These are phyloP conservation scores for Kazachstania psychrophila DNA, from an alignment of 805 yeast genomes.

Conservation along the genomic window DNA sequence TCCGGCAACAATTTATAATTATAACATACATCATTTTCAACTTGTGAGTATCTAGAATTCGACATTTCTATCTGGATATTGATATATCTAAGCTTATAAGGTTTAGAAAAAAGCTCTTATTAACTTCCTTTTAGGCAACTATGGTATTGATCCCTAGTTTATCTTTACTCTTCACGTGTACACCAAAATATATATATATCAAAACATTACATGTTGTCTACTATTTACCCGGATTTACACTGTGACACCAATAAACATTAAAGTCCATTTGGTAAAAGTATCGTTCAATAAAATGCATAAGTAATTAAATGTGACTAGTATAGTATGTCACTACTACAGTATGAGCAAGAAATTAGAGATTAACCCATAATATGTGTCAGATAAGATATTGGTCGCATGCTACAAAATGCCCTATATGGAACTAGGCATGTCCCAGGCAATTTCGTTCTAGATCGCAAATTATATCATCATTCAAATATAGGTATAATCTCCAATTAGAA, in stretches of 20 bases:
- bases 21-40: conserved; percentile 19
- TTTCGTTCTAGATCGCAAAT: conserved; percentile 44
- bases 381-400: conserved; percentile 30
- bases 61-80: conserved; percentile 22
- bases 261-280: too few relatives aligned
- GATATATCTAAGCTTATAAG: background rate
- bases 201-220: too few relatives aligned
- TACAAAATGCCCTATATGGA: conserved; percentile 31
- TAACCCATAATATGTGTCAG: conserved; percentile 20
- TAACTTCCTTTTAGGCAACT: too few relatives aligned
- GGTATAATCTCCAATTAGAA: too few relatives aligned
- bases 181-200: background rate
- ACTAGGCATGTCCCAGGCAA: conserved; percentile 42
- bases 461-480: conserved; percentile 38
- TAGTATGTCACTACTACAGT: too few relatives aligned
- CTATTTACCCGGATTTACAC: too few relatives aligned
- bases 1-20: background rate
- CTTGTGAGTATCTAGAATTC: conserved; percentile 25
- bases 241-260: too few relatives aligned
- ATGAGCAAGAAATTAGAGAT: too few relatives aligned
- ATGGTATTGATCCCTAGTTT: too few relatives aligned
- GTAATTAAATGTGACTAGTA: too few relatives aligned
- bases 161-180: background rate
- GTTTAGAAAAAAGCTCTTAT: too few relatives aligned
- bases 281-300: too few relatives aligned